Evolutionary conservation across 805 yeast species (phyloP), one percentile per base, ranked within the genome.

Genomic region (Wickerhamiella spandovensis): DNA sequence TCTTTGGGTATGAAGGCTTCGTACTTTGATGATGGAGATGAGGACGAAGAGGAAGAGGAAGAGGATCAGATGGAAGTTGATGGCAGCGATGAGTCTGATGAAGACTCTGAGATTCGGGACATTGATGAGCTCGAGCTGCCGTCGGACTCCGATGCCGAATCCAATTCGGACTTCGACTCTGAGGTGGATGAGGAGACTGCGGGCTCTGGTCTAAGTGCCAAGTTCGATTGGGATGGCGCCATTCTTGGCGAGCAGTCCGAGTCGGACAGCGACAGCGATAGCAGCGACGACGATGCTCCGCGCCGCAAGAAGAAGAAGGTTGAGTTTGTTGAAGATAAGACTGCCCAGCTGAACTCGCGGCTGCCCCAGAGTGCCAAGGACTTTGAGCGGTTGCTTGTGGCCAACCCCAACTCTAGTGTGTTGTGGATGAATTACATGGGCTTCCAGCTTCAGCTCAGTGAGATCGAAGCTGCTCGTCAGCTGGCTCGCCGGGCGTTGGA

Each of bases 391-490:
- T 70, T 92, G 56, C 74, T 92, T 50, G 76, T 92, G 53, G 94
- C 97, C 64, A 84, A 84, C 63, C 97, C 98, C 46, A 83, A 86
- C 70, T 86, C 95, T 2, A 90, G 98, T 1, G 77, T 89, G 35
- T 68, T 87, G 51, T 92, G 98, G 98, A 90, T 92, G 85, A 86
- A 89, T 68, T 92, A 84, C 69, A 92, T 92, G 96, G 89, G 97
- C 3, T 92, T 90, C 82, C 95, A 89, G 67, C 74, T 92, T 56
- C 96, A 89, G 67, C 73, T 90, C 55, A 84, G 95, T 71, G 98
- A 92, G 67, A 72, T 88, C 52, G 97, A 90, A 38, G 87, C 85
- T 67, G 96, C 97, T 9, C 79, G 98, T 59, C 95, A 86, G 64
- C 79, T 92, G 59, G 97, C 86, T 44, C 84, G 82, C 59, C 78